phyloP scores from a whole-genome alignment of 1,284 basidiomycete genomes.

The Lentinula novae-zelandiae region DNA sequence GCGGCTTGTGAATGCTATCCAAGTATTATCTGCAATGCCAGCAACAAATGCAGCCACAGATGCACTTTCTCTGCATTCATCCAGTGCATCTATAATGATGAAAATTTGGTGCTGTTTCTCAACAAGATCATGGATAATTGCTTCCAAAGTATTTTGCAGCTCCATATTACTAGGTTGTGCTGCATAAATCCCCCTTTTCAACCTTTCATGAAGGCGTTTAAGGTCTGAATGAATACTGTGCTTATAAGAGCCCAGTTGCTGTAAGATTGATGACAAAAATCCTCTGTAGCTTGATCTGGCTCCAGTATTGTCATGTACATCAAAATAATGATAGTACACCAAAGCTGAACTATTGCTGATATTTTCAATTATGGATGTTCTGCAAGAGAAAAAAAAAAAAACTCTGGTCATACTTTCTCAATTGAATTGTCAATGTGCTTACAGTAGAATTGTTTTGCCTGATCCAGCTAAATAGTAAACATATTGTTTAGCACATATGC shows the following conservation, averaged over 20 bases:
- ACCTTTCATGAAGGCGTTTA: not conserved
- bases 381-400: not conserved
- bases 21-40: not conserved
- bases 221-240: not conserved
- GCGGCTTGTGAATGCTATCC: not conserved
- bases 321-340: not conserved
- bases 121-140: not conserved
- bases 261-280: slow-evolving; percentile 3
- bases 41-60: not conserved
- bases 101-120: not conserved
- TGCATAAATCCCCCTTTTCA: not conserved
- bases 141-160: not conserved
- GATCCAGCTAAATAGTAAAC: too few relatives aligned
- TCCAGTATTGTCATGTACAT: too few relatives aligned
- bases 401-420: too few relatives aligned
- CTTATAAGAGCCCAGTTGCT: not conserved
- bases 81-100: slow-evolving; percentile 6
- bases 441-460: too few relatives aligned
- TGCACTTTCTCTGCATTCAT: not conserved
- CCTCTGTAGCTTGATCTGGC: too few relatives aligned
- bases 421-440: not conserved
- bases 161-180: too few relatives aligned
- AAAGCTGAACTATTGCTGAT: not conserved
- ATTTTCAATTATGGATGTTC: too few relatives aligned
- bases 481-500: not conserved